Base-by-base conservation (phyloP, 805 yeast genomes). In the Metschnikowia anglica region DNA sequence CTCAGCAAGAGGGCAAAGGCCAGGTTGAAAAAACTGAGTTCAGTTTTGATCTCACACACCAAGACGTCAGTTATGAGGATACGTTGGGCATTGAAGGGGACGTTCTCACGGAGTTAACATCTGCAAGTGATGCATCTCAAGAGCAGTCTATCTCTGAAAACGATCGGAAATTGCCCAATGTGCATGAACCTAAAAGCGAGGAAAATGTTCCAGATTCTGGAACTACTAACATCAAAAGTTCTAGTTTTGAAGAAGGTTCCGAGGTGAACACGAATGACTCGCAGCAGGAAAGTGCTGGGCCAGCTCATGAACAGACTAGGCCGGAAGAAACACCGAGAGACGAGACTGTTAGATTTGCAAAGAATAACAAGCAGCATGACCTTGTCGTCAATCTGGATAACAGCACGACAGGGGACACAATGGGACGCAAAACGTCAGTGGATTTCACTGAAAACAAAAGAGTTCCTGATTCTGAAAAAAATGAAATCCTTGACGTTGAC, bases 41-140 rank as follows among this genome's bases (percentile, higher is more conserved):
- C 44, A 67, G 73, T 37, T 70, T 70, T 43, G 75, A 70, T 24
- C 52, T 61, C 29, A 60, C 68, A 23, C 59, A 61, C 31, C 72
- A 67, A 42, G 73, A 70, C 39, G 54, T 70, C 31, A 63, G 68
- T 40, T 65, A 60, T 44, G 73, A 68, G 34, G 74, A 68, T 41
- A 47, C 66, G 3, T 50, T 68, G 24, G 72, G 72, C 3, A 61
- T 67, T 17, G 71, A 66, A 34, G 42, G 51, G 13, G 67, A 65
- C 17, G 59, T 56, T 12, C 56, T 57, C 25, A 37, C 46, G 19
- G 66, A 62, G 35, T 41, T 60, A n/a, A 42, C 10, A 6, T 26
- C 43, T 20, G 21, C 9, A 3, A 28, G 12, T 8, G 29, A 43
- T 6, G 31, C 43, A 10, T 23, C 16, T n/a, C 6, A 15, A 12